Conservation (phyloP, 2,329 filamentous ascomycete genomes). For the Lasiodiplodia hormozganensis region DNA sequence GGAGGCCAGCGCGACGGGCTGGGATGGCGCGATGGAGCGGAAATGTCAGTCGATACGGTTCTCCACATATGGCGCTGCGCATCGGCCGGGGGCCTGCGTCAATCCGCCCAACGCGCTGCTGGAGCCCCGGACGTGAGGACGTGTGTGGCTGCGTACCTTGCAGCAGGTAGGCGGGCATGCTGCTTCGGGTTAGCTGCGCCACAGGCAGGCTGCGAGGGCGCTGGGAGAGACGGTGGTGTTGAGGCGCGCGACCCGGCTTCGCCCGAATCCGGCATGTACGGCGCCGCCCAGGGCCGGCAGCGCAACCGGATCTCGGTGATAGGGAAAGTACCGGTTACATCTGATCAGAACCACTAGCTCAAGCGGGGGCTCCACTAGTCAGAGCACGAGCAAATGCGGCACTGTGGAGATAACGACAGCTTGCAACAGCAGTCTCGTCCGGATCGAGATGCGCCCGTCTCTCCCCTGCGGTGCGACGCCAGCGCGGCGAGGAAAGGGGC, state of each 20-base stretch:
- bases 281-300: not conserved
- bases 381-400: conserved; percentile 28
- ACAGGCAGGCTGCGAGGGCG: conserved; percentile 7
- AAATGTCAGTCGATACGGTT: conserved; percentile 25
- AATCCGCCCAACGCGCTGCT: conserved; percentile 19
- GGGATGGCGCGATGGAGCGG: conserved; percentile 27
- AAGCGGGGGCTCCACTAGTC: conserved; percentile 28
- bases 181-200: conserved; percentile 20
- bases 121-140: conserved; percentile 12
- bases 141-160: conserved; percentile 19
- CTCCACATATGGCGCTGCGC: conserved; percentile 25
- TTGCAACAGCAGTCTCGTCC: conserved; percentile 26
- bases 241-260: conserved; percentile 23
- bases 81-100: conserved; percentile 13
- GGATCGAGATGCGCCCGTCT: conserved; percentile 25
- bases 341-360: conserved; percentile 21
- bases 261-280: conserved; percentile 13
- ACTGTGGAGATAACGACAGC: conserved; percentile 28
- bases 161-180: conserved; percentile 6
- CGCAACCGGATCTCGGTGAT: conserved; percentile 23
- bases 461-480: conserved; percentile 25
- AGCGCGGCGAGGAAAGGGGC: conserved; percentile 13
- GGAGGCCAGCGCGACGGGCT: conserved; percentile 1
- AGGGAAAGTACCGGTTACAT: conserved; percentile 23
- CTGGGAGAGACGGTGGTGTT: conserved; percentile 19